A percentile compares a stretch with the other conserved stretches of the same genome.
phyloP scores from a whole-genome alignment of 345 rosid genomes.

The Eucalyptus brandiana region DNA sequence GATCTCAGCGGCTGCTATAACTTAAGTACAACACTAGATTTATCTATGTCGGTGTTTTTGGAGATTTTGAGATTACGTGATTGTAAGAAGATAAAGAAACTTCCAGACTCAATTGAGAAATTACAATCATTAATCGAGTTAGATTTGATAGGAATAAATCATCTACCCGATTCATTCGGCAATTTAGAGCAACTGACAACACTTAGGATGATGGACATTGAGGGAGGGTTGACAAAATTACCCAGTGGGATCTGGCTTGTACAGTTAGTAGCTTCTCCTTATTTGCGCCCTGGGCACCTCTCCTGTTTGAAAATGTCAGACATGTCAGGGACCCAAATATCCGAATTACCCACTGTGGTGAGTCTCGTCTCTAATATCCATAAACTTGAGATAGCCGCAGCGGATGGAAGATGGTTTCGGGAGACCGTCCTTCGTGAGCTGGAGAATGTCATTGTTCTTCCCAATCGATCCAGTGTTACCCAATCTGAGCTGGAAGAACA shows the following conservation, averaged over 20 bases:
- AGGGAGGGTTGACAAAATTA: neutral
- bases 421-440: accelerated
- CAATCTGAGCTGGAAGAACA: accelerated
- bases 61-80: accelerated
- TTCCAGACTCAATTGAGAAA: neutral
- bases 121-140: neutral
- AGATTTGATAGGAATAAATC: neutral
- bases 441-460: accelerated
- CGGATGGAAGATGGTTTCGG: accelerated
- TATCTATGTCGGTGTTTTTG: neutral
- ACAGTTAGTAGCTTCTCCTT: too few species aligned
- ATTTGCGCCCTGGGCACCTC: too few species aligned
- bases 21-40: accelerated
- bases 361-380: neutral
- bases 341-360: neutral
- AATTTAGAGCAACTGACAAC: neutral
- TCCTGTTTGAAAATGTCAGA: neutral
- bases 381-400: neutral
- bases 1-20: accelerated
- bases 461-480: accelerated
- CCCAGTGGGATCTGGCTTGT: neutral
- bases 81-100: accelerated
- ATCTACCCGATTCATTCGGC: neutral
- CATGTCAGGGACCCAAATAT: neutral
- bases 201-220: accelerated